These are phyloP conservation scores for Solanum rostratum DNA, from an alignment of 257 asterid species.

Conservation along the genomic window DNA sequence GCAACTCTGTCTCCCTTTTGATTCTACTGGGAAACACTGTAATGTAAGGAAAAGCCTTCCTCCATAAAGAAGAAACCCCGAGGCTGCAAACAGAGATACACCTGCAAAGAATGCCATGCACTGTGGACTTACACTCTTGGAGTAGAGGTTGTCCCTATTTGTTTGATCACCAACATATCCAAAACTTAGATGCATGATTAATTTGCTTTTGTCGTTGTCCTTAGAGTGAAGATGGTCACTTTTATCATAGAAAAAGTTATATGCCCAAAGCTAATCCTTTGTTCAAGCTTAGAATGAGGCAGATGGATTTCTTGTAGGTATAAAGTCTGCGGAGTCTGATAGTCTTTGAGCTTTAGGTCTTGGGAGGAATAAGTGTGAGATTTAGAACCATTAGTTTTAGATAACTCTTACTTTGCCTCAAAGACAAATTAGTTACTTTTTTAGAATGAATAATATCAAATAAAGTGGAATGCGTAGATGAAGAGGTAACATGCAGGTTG, in stretches of 20 bases:
- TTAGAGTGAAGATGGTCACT: not conserved
- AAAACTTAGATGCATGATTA: not conserved
- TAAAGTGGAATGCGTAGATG: not conserved
- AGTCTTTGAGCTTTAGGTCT: not conserved
- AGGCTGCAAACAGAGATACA: conserved; percentile 76
- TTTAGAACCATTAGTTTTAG: not conserved
- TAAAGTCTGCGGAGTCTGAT: not conserved
- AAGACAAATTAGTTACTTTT: not conserved
- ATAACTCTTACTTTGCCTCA: not conserved
- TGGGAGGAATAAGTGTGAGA: not conserved
- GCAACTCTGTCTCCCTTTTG: too few species aligned
- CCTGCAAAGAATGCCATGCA: conserved; percentile 28
- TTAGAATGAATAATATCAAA: not conserved
- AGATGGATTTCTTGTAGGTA: not conserved
- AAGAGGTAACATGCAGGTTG: not conserved
- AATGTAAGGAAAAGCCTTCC: conserved; percentile 45
- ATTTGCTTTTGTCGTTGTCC: not conserved
- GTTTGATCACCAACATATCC: not conserved
- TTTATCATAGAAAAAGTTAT: not conserved
- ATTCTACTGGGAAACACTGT: too few species aligned
- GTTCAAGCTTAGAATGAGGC: not conserved
- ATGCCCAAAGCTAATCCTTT: not conserved
- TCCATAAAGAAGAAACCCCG: conserved; percentile 91
- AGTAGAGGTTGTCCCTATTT: not conserved
- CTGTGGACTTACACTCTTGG: not conserved